Evolutionary conservation across 495 filamentous ascomycete genomes (phyloP).

Genomic region (Lichenothelia convexa): DNA sequence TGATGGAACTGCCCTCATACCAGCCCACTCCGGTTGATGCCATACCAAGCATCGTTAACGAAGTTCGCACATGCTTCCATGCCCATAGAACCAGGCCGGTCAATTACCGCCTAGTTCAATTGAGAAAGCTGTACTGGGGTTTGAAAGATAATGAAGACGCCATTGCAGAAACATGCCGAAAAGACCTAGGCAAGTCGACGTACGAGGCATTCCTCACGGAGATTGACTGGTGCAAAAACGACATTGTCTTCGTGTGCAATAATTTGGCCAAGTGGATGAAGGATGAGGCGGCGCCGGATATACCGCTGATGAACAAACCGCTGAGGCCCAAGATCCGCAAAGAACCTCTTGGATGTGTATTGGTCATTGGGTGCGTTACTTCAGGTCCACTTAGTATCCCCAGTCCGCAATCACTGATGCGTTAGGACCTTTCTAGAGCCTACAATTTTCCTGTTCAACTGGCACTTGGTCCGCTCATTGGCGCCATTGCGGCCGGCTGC

Average conservation of each 20-base stretch:
- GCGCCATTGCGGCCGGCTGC: slow-evolving; percentile 83
- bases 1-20: slow-evolving; percentile 28
- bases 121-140: slow-evolving; percentile 90
- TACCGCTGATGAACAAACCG: slow-evolving; percentile 42
- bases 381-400: background rate
- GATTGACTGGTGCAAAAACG: slow-evolving; percentile 52
- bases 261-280: slow-evolving; percentile 66
- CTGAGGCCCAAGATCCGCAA: slow-evolving; percentile 65
- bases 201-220: slow-evolving; percentile 59
- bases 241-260: slow-evolving; percentile 55
- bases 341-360: slow-evolving; percentile 66
- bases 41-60: slow-evolving; percentile 41
- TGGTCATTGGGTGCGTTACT: slow-evolving; percentile 60
- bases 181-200: slow-evolving; percentile 54
- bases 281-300: slow-evolving; percentile 58
- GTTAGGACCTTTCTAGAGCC: slow-evolving; percentile 26
- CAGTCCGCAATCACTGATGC: background rate
- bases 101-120: slow-evolving; percentile 64
- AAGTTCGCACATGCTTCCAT: slow-evolving; percentile 43
- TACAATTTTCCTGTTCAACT: slow-evolving; percentile 88
- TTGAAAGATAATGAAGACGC: slow-evolving; percentile 52
- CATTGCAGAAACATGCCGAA: slow-evolving; percentile 47
- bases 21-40: slow-evolving; percentile 45
- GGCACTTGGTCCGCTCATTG: slow-evolving; percentile 57
- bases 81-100: slow-evolving; percentile 65